A percentile compares a stretch with the other conserved stretches of the same genome.
These are phyloP conservation scores for Raffaelea arxii DNA, from an alignment of 2,329 filamentous ascomycete species.

Conservation along the genomic window DNA sequence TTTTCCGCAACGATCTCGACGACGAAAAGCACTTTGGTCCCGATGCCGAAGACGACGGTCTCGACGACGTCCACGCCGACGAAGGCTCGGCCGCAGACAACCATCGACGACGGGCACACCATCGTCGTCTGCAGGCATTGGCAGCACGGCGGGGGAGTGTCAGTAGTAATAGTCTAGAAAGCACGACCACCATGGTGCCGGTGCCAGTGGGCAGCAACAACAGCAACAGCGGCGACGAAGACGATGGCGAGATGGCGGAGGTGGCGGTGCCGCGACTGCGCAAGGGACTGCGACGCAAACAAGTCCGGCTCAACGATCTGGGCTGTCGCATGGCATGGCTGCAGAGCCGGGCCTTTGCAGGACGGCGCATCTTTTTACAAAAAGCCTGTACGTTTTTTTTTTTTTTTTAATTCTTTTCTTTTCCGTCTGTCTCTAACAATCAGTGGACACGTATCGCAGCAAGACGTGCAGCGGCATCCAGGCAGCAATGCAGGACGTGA, in stretches of 20 bases:
- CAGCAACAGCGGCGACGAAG: too few relatives aligned
- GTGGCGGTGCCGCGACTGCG: constrained; percentile 68
- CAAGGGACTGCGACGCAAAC: constrained; percentile 61
- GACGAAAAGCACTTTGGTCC: constrained; percentile 42
- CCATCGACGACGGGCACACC: constrained; percentile 18
- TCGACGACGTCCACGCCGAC: constrained; percentile 36
- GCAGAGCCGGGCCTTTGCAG: constrained; percentile 84
- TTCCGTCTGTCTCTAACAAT: not conserved
- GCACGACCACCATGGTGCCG: constrained; percentile 38
- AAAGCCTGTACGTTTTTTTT: constrained; percentile 63
- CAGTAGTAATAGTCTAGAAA: constrained; percentile 12
- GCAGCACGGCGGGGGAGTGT: constrained; percentile 3
- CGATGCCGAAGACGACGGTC: constrained; percentile 50
- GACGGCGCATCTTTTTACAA: constrained; percentile 78
- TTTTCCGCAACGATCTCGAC: constrained; percentile 62
- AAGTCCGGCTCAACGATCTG: constrained; percentile 85
- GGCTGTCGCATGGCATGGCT: constrained; percentile 96
- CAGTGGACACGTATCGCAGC: constrained; percentile 89
- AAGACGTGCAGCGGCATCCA: constrained; percentile 82
- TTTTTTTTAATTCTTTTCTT: not conserved
- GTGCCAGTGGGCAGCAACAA: constrained; percentile 52
- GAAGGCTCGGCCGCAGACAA: not conserved
- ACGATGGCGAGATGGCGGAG: constrained; percentile 45
- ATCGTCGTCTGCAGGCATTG: constrained; percentile 4
- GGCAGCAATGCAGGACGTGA: constrained; percentile 64